Conservation (phyloP, 1,284 basidiomycete genomes). For the Melampsora larici-populina region DNA sequence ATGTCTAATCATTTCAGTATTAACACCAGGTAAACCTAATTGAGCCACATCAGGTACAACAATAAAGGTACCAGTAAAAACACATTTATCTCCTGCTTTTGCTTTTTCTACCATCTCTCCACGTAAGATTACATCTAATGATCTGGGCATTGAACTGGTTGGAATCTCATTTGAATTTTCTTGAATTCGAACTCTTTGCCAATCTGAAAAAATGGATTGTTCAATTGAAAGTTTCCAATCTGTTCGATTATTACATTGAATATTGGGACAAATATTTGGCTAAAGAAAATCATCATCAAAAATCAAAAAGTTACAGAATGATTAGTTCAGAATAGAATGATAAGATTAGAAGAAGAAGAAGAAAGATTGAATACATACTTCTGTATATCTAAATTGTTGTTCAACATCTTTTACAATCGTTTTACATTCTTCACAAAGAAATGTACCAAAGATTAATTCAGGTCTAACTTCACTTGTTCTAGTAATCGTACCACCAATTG, state of each 20-base stretch:
- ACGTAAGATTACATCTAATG: constrained; percentile 88
- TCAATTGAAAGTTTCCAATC: constrained; percentile 95
- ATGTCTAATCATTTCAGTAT: constrained; percentile 86
- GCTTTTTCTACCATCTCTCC: constrained; percentile 93
- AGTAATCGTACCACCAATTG: constrained; percentile 93
- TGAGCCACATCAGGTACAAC: constrained; percentile 98
- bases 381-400: constrained; percentile 99
- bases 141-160: constrained; percentile 95
- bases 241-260: constrained; percentile 81
- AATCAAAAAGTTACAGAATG: no score
- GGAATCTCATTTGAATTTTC: constrained; percentile 97
- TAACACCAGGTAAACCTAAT: constrained; percentile 89
- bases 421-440: constrained; percentile 83
- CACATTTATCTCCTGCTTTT: constrained; percentile 97
- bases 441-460: constrained; percentile 88
- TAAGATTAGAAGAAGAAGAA: no score
- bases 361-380: constrained; percentile 59
- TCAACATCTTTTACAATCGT: constrained; percentile 90
- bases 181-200: no score
- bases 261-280: constrained; percentile 90
- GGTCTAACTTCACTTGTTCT: constrained; percentile 95
- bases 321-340: no score
- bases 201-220: constrained; percentile 93
- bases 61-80: constrained; percentile 96
- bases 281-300: no score